Percentiles rank a stretch among this genome's conserved stretches.
phyloP scores from a whole-genome alignment of 1,139 yeast species.

The Candida sp. region DNA sequence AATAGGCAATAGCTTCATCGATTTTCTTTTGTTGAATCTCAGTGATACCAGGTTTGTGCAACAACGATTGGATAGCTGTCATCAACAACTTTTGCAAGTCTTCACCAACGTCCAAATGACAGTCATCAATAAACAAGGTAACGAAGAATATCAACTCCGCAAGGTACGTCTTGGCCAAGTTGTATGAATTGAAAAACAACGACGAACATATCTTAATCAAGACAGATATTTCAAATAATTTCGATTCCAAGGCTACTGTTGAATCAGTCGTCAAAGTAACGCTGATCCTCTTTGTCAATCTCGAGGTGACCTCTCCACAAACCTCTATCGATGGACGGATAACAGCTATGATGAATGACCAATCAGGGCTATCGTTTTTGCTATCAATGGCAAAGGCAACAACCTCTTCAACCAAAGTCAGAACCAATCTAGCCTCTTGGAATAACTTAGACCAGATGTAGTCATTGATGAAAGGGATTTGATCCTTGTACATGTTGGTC shows the following conservation, averaged over 20 bases:
- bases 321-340: constrained; percentile 78
- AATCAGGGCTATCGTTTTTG: constrained; percentile 74
- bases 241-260: constrained; percentile 61
- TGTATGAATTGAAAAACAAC: constrained; percentile 72
- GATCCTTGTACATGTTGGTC: constrained; percentile 53
- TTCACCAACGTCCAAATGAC: constrained; percentile 68
- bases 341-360: constrained; percentile 66
- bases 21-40: constrained; percentile 47
- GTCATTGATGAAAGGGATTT: constrained; percentile 43
- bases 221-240: constrained; percentile 76
- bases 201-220: constrained; percentile 69
- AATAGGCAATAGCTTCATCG: constrained; percentile 56
- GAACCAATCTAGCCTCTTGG: constrained; percentile 61
- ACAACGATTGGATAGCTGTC: constrained; percentile 75
- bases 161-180: constrained; percentile 66
- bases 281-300: constrained; percentile 57
- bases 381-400: constrained; percentile 76
- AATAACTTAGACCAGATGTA: constrained; percentile 77
- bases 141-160: constrained; percentile 77
- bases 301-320: constrained; percentile 65
- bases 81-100: constrained; percentile 69
- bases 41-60: constrained; percentile 59
- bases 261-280: constrained; percentile 51
- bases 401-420: constrained; percentile 71
- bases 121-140: constrained; percentile 74